Percentiles rank a stretch among this genome's conserved stretches.
phyloP scores from a whole-genome alignment of 768 basidiomycete genomes.

The Nidula microcarpa region DNA sequence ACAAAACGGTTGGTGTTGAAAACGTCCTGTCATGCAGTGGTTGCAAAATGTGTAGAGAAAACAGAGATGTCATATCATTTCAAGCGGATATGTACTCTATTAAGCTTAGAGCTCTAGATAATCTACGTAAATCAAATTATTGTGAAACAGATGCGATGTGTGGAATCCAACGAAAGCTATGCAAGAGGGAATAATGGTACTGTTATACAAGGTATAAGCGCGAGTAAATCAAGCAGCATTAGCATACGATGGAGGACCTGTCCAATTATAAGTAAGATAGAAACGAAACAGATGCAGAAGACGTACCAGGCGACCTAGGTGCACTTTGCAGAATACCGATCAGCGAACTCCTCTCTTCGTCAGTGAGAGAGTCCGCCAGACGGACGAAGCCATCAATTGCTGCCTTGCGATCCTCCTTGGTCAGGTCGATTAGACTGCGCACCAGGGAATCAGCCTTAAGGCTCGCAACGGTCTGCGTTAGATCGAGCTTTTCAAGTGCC shows the following conservation, averaged over 20 bases:
- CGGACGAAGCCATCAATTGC: constrained; percentile 71
- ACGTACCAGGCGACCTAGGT: constrained; percentile 57
- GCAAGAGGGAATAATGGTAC: background rate
- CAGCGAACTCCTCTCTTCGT: constrained; percentile 67
- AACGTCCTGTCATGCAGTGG: too few species aligned
- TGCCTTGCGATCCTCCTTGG: constrained; percentile 74
- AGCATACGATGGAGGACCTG: background rate
- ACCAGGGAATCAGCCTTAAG: constrained; percentile 69
- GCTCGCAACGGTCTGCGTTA: constrained; percentile 57
- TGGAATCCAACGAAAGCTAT: background rate
- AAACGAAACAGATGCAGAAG: background rate
- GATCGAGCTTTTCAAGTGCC: constrained; percentile 68
- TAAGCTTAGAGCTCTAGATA: background rate
- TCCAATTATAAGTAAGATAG: background rate
- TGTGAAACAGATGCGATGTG: constrained; percentile 13
- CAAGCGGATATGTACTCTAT: too few species aligned
- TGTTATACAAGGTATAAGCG: background rate
- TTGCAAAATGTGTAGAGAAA: too few species aligned
- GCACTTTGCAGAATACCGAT: constrained; percentile 58
- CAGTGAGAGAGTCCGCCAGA: constrained; percentile 67
- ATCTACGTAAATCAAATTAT: constrained; percentile 1
- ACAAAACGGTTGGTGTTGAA: too few species aligned
- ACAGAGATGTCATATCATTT: too few species aligned
- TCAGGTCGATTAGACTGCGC: constrained; percentile 60
- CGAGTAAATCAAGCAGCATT: background rate